A percentile compares a stretch with the other conserved stretches of the same genome.
phyloP scores from a whole-genome alignment of 345 rosid genomes.

The Microcos paniculata region DNA sequence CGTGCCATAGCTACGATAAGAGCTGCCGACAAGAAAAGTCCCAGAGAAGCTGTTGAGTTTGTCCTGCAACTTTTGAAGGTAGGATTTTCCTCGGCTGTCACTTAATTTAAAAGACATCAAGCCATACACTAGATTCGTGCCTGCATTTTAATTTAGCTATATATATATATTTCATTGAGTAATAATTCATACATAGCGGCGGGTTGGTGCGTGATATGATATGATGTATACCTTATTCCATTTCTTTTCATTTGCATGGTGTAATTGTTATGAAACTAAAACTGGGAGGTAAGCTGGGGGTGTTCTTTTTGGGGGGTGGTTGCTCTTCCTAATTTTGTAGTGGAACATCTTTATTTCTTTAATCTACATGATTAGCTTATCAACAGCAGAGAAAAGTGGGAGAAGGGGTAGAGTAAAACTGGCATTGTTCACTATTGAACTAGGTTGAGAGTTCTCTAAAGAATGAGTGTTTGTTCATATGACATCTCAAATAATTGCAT shows the following conservation, averaged over 20 bases:
- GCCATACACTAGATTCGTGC: not conserved
- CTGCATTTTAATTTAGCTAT: not conserved
- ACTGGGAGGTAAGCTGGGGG: too few species aligned
- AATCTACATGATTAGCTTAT: not conserved
- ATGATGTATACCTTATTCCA: not conserved
- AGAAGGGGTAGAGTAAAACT: not conserved
- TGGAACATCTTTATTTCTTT: not conserved
- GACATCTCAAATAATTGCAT: not conserved
- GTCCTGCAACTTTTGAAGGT: slow-evolving; percentile 95
- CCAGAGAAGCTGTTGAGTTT: slow-evolving; percentile 97
- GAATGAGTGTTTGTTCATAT: not conserved
- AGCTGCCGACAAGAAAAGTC: slow-evolving; percentile 82
- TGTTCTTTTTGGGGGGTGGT: too few species aligned
- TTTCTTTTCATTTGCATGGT: not conserved
- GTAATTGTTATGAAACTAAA: not conserved
- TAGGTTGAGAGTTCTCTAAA: not conserved
- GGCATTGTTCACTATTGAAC: not conserved
- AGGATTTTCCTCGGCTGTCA: slow-evolving; percentile 14
- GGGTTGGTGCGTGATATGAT: not conserved
- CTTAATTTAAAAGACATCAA: not conserved
- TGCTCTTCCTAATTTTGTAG: not conserved
- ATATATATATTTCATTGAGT: not conserved
- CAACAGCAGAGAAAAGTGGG: not conserved
- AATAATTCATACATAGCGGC: not conserved
- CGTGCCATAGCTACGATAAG: slow-evolving; percentile 88